Evolutionary conservation across 208 protist genomes (phyloP), one percentile per base, ranked within the genome.

Genomic region (Phytomonas sp.): DNA sequence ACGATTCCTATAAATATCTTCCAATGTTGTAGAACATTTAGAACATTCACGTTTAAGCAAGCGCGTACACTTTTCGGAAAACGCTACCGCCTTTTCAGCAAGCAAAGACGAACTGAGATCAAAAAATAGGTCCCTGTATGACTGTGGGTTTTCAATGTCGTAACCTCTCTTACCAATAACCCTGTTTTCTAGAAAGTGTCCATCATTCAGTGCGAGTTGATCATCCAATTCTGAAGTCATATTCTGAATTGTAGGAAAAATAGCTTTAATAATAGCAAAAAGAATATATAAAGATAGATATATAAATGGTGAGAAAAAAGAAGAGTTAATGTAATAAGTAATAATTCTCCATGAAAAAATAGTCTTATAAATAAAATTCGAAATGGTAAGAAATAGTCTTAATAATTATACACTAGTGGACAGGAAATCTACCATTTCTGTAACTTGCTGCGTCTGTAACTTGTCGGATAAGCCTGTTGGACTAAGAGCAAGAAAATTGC

Each of bases 391-490:
- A 30, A n/a, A 29, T 31, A 49, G 31, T 4, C 42, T 31, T 23
- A 61, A 26, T 34, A 34, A 33, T 69, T 36, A 29, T 33, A 42
- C 31, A 70, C 14, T 34, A 74, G 45, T 34, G 67, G 45, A 52
- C 32, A 33, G 31, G 30, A 37, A 30, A 56, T 26, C 23, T 26
- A 56, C 45, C 45, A 79, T 71, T 62, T 70, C 30, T n/a, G 31
- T 11, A 14, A 75, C 49, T 31, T 70, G 61, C 30, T 62, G 75
- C 32, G 71, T 63, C 30, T 29, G 49, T 42, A 75, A 74, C 6
- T 74, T 66, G 56, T 59, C 66, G 32, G 78, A 67, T 37, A 82
- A 30, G 33, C 37, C 12, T 29, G 72, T 69, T 0, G 77, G 33
- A 19, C 63, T 37, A 7, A 83, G 49, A n/a, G 16, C 5, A 12